Percentiles rank a stretch among this genome's conserved stretches.
These are phyloP conservation scores for Candolleomyces efflorescens DNA, from an alignment of 768 basidiomycete species.

Conservation along the genomic window DNA sequence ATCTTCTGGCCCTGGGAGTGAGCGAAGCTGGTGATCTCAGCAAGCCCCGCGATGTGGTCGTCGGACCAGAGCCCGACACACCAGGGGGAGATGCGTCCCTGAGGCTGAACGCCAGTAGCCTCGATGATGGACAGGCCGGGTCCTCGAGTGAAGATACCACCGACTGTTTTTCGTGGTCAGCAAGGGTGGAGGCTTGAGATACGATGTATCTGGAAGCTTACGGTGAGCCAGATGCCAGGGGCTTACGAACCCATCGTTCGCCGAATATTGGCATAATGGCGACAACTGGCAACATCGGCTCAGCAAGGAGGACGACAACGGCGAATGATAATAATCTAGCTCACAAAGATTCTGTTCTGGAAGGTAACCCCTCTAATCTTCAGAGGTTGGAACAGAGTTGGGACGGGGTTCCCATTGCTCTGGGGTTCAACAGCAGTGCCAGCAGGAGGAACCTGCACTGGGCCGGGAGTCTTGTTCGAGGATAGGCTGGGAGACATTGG, in stretches of 20 bases:
- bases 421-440: slow-evolving; percentile 41
- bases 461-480: slow-evolving; percentile 42
- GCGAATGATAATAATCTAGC: neutral
- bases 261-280: slow-evolving; percentile 58
- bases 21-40: slow-evolving; percentile 46
- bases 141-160: slow-evolving; percentile 44
- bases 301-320: neutral
- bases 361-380: slow-evolving; percentile 48
- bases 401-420: slow-evolving; percentile 30
- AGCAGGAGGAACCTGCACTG: slow-evolving; percentile 37
- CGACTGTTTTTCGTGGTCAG: slow-evolving; percentile 27
- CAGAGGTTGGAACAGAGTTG: slow-evolving; percentile 45
- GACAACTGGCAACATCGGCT: slow-evolving; percentile 31
- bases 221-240: slow-evolving; percentile 61
- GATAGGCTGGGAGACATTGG: no score
- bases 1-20: slow-evolving; percentile 66
- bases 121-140: slow-evolving; percentile 60
- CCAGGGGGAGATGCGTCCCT: slow-evolving; percentile 59
- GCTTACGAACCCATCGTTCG: slow-evolving; percentile 45
- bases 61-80: slow-evolving; percentile 62
- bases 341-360: slow-evolving; percentile 48
- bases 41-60: slow-evolving; percentile 26
- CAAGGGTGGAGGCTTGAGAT: slow-evolving; percentile 4
- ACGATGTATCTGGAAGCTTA: slow-evolving; percentile 29
- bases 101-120: slow-evolving; percentile 52